A percentile compares a stretch with the other conserved stretches of the same genome.
Evolutionary conservation across 176 grass and related monocot species (phyloP).

Genomic region (Otatea glauca): DNA sequence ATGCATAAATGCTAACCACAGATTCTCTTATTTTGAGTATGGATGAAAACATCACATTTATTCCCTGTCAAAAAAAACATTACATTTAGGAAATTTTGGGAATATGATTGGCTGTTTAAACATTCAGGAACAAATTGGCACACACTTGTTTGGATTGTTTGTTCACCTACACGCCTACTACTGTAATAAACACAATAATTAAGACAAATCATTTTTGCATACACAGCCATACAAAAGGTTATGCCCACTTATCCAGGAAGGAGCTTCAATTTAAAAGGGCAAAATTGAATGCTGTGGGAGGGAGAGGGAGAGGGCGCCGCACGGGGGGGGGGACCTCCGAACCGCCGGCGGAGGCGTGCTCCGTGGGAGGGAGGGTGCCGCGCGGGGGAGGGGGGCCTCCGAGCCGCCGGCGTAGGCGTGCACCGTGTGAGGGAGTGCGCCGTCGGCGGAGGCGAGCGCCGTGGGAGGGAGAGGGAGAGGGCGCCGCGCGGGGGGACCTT

Average conservation of each 20-base stretch:
- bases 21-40: not conserved
- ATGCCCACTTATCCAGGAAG: slow-evolving; percentile 10
- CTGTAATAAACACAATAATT: not conserved
- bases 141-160: not conserved
- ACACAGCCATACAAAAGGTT: not conserved
- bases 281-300: no score
- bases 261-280: slow-evolving; percentile 34
- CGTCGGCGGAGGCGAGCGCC: no score
- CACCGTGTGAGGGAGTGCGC: no score
- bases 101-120: not conserved
- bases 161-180: not conserved
- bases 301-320: no score
- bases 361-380: no score
- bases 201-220: not conserved
- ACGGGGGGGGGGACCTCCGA: no score
- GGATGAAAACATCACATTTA: not conserved
- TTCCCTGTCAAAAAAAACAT: no score
- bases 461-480: no score
- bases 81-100: not conserved
- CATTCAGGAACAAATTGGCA: slow-evolving; percentile 15
- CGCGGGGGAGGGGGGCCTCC: no score
- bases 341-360: no score
- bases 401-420: no score
- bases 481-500: no score
- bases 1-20: slow-evolving; percentile 1